Evolutionary conservation across 176 grass and related monocot species (phyloP), one percentile per base, ranked within the genome.

Genomic region (Elaeis guineensis): DNA sequence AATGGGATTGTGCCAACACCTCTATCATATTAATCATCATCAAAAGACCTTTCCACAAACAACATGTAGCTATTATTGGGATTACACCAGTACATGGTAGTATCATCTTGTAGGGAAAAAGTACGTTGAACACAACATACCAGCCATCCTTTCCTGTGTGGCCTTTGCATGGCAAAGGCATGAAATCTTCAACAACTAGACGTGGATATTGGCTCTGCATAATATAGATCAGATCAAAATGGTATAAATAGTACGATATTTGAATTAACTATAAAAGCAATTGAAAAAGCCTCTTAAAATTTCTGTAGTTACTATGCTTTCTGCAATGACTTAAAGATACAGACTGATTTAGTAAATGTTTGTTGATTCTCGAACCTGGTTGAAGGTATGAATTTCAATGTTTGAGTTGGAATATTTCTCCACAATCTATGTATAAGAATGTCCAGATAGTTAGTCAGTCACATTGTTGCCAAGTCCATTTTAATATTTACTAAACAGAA

Each of bases 181-280:
- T 51, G 65, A 92, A 92, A 30, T 92, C 81, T 0, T 98, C 93
- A 16, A 78, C 69, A 62, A 78, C 87, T 35, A 98, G 57, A 64
- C 87, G 93, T 56, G 93, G 93, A 16, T 98, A 98, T 73, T 98
- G 76, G 63, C 93, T 98, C 93, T 98, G 92, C 22, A 80, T 57
- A 57, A 53, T 44, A 11, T 44, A 12, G 24, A 69, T 67, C 6
- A 49, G 16, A 78, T 73, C 24, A 64, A 19, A 50, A 66, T 57
- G 58, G 16, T 12, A 54, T 48, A 0, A 58, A 59, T 26, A 63
- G 39, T 24, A 44, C 35, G 0, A 44, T 44, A 44, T 44, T 44
- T 12, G 11, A 14, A 44, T 44, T 44, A 44, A 44, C 35, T 44
- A 44, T 14, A 9, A 44, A 44, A 44, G 9, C 11, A 44, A 12